These are phyloP conservation scores for Cyberlindnera maclurae DNA, from an alignment of 805 yeast species.

Conservation along the genomic window DNA sequence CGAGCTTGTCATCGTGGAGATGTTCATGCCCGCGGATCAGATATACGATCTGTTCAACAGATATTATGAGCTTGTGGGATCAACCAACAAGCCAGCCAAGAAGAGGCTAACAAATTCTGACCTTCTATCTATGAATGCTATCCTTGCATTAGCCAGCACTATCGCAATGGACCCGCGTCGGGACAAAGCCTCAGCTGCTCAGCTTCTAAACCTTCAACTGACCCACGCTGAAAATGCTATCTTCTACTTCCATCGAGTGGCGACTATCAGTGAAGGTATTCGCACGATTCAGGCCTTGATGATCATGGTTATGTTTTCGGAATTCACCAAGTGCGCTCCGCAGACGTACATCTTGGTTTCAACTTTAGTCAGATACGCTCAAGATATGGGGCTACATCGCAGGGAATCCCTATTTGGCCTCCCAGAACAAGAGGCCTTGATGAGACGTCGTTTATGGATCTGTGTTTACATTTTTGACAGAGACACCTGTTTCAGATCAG, in stretches of 20 bases:
- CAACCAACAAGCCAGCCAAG: background rate
- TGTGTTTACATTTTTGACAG: conserved; percentile 39
- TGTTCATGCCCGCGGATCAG: conserved; percentile 14
- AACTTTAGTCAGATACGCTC: conserved; percentile 46
- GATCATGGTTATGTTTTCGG: conserved; percentile 33
- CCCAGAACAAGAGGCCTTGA: conserved; percentile 29
- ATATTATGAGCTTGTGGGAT: conserved; percentile 10
- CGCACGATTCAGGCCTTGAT: conserved; percentile 46
- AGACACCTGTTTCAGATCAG: conserved; percentile 37
- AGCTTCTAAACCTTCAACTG: conserved; percentile 20
- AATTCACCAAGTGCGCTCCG: conserved; percentile 32
- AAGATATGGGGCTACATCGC: conserved; percentile 51
- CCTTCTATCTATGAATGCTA: conserved; percentile 25
- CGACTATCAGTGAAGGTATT: conserved; percentile 44
- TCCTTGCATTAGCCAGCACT: conserved; percentile 20
- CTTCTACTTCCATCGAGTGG: conserved; percentile 45
- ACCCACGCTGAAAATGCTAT: conserved; percentile 33
- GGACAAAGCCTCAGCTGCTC: background rate
- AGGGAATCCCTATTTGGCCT: conserved; percentile 36
- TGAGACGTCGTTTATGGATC: conserved; percentile 43
- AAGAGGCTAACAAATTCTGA: conserved; percentile 25
- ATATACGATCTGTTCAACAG: conserved; percentile 12
- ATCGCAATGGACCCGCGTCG: background rate
- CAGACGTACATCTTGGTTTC: conserved; percentile 35
- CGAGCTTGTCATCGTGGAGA: conserved; percentile 6